Conservation (phyloP, 495 filamentous ascomycete genomes). For the Penicillium soppii region DNA sequence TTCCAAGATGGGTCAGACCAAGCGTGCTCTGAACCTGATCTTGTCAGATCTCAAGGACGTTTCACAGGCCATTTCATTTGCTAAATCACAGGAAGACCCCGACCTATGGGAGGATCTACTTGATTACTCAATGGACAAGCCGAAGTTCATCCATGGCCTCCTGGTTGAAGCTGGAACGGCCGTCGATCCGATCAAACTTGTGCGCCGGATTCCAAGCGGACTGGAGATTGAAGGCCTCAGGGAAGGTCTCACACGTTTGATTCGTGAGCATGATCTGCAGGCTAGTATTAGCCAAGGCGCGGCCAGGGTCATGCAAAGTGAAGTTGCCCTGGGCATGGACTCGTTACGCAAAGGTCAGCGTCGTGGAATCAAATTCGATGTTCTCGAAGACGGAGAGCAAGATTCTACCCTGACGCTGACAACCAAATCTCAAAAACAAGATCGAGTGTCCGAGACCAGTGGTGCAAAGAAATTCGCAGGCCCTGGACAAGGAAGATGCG, state of each 20-base stretch:
- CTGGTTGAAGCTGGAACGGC: constrained; percentile 91
- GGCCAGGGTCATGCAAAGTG: constrained; percentile 78
- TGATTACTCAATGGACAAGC: constrained; percentile 94
- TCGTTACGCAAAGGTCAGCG: constrained; percentile 71
- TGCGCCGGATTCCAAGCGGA: constrained; percentile 86
- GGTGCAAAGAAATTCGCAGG: constrained; percentile 23
- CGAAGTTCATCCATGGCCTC: constrained; percentile 86
- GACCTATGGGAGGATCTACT: constrained; percentile 95
- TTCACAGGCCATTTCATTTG: constrained; percentile 86
- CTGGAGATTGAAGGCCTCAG: constrained; percentile 86
- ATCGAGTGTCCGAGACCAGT: constrained; percentile 10
- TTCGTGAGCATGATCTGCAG: constrained; percentile 93
- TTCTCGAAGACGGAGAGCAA: constrained; percentile 43
- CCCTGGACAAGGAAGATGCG: constrained; percentile 43
- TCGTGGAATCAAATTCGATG: constrained; percentile 85
- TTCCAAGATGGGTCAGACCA: constrained; percentile 90
- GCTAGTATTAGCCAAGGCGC: constrained; percentile 86
- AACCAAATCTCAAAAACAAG: constrained; percentile 30
- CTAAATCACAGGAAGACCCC: constrained; percentile 85
- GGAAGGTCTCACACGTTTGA: constrained; percentile 78
- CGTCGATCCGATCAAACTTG: constrained; percentile 85
- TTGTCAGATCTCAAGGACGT: constrained; percentile 87
- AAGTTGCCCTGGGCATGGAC: constrained; percentile 82
- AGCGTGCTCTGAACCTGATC: constrained; percentile 85
- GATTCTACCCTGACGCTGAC: constrained; percentile 34